Evolutionary conservation across 2,329 filamentous ascomycete species (phyloP).

Genomic region (Chrysoporthe austroafricana): DNA sequence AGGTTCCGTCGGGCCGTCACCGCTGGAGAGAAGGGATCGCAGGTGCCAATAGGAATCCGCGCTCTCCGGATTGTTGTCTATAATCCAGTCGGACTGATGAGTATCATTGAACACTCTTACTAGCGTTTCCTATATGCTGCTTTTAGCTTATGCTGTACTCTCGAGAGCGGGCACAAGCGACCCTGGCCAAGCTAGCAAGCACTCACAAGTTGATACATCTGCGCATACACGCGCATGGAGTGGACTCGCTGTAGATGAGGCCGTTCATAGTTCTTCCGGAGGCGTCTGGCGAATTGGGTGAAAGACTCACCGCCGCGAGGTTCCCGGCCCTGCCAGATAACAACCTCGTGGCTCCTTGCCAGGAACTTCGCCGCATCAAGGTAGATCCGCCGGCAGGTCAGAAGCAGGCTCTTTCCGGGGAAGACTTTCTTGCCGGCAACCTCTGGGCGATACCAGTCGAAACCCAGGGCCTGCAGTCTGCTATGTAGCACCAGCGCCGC

Average conservation of each 20-base stretch:
- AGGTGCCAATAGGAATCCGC: neutral
- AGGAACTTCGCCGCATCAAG: neutral
- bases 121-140: neutral
- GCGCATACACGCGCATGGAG: constrained; percentile 2
- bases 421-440: neutral
- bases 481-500: no score
- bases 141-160: neutral
- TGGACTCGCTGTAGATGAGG: neutral
- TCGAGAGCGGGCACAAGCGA: neutral
- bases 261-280: neutral
- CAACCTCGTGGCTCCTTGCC: neutral
- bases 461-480: neutral
- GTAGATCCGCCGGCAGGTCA: constrained; percentile 19
- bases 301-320: neutral
- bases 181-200: neutral
- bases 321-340: constrained; percentile 5
- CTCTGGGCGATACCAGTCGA: constrained; percentile 19
- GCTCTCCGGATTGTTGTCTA: no score
- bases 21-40: neutral
- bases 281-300: neutral
- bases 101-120: no score
- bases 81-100: neutral
- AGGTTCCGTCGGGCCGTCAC: constrained; percentile 1
- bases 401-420: neutral
- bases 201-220: constrained; percentile 9